phyloP scores from a whole-genome alignment of 179 eudicot genomes.

The Beta lomatogona region DNA sequence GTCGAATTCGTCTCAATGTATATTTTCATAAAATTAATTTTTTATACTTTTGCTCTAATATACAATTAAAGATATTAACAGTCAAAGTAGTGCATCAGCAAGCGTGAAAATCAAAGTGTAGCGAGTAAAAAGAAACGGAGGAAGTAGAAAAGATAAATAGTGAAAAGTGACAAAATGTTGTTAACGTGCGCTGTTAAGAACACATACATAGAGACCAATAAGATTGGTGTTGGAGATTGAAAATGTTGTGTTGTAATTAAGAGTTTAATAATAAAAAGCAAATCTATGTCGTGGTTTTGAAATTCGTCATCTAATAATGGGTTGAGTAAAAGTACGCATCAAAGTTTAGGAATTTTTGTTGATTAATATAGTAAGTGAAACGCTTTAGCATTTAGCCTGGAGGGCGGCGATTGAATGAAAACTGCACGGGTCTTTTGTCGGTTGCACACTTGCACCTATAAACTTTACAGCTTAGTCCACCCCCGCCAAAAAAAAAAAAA shows the following conservation, averaged over 20 bases:
- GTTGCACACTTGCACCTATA: conserved; percentile 10
- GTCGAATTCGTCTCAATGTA: no score
- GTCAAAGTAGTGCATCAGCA: no score
- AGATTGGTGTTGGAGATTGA: neutral
- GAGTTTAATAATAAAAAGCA: conserved; percentile 4
- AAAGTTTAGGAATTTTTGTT: no score
- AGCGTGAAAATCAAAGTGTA: no score
- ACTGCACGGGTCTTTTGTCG: conserved; percentile 36
- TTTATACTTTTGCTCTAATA: no score
- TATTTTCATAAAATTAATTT: no score
- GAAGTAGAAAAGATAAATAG: neutral
- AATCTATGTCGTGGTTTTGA: conserved; percentile 32
- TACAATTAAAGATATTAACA: no score
- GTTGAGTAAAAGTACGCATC: no score
- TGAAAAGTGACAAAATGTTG: neutral
- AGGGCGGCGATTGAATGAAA: conserved; percentile 26
- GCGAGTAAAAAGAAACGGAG: no score
- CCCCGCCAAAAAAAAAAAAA: neutral
- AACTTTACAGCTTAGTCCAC: conserved; percentile 20
- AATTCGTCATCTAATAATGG: conserved; percentile 4
- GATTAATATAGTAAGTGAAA: no score
- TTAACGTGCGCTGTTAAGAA: neutral
- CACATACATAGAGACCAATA: conserved; percentile 7
- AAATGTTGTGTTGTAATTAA: neutral
- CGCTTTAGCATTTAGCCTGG: neutral